Evolutionary conservation across 139 green algal genomes (phyloP), one percentile per base, ranked within the genome.

Genomic region (Closterium sp.): DNA sequence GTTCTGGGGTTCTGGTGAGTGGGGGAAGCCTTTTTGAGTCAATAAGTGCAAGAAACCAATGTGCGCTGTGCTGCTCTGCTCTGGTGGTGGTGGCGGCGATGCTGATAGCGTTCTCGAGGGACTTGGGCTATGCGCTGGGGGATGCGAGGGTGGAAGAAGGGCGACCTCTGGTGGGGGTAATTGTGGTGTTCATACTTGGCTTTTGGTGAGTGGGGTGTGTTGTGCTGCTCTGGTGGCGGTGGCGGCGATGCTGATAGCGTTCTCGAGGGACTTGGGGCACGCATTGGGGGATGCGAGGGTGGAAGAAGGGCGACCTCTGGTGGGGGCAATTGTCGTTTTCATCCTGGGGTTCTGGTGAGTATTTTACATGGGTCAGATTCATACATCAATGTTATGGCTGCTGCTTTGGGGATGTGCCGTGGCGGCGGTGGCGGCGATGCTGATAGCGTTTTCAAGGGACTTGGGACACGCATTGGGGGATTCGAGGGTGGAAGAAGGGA

Each of bases 371-470:
- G n/a, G n/a, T n/a, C n/a, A n/a, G n/a, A n/a, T n/a, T n/a, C n/a
- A n/a, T n/a, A n/a, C n/a, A n/a, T n/a, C n/a, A n/a, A n/a, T n/a
- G n/a, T n/a, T n/a, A n/a, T n/a, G 9, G 87, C 34, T n/a, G 22
- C 4, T 29, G 34, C 27, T 28, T 3, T 4, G 9, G 87, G 24
- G 34, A 29, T 6, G 5, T 62, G 22, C 85, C 9, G 13, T 95
- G 70, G 84, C 92, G 31, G 31, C 17, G 24, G 13, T 94, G 11
- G 45, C 85, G 11, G 90, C 94, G 24, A 13, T 94, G 85, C 17
- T 94, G 6, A 94, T 94, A 31, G 90, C n/a, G 7, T 94, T 91
- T 45, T 94, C 90, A 92, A 84, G 90, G 27, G 92, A 94, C 29
- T 30, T 94, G 88, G 92, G 92, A 13, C 86, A 88, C 87, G 9